Conservation (phyloP, 2,329 filamentous ascomycete genomes). For the Clonostachys rhizophaga region DNA sequence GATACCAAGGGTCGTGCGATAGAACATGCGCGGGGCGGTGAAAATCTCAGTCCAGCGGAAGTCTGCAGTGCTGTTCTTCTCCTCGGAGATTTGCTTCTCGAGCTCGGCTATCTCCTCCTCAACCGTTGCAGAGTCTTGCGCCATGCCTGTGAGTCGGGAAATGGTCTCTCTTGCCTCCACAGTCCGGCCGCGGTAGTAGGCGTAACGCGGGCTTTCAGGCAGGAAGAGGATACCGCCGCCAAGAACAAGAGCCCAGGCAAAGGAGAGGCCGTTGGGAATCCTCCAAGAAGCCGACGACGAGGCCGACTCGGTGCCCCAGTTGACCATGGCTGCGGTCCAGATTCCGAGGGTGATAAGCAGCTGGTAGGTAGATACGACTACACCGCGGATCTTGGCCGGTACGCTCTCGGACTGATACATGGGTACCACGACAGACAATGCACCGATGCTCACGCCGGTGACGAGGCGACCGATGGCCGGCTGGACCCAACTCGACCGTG, state of each 20-base stretch:
- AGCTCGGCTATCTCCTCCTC: conserved; percentile 47
- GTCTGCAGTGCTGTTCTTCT: conserved; percentile 36
- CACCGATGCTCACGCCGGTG: conserved; percentile 63
- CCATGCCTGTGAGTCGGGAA: conserved; percentile 36
- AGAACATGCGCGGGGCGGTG: conserved; percentile 61
- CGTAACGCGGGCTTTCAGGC: conserved; percentile 35
- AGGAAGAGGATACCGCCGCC: conserved; percentile 44
- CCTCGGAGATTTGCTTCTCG: conserved; percentile 41
- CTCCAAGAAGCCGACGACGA: conserved; percentile 51
- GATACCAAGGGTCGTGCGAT: conserved; percentile 59
- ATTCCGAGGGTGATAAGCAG: conserved; percentile 68
- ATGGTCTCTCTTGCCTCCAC: conserved; percentile 33
- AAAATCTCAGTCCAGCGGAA: conserved; percentile 57
- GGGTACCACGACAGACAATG: conserved; percentile 58
- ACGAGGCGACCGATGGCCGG: conserved; percentile 60
- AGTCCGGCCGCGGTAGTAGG: conserved; percentile 25
- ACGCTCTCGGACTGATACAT: conserved; percentile 68
- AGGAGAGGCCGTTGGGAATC: conserved; percentile 53
- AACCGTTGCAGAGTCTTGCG: conserved; percentile 30
- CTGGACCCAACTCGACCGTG: conserved; percentile 53
- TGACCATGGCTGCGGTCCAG: conserved; percentile 51
- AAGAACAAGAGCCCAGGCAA: conserved; percentile 49
- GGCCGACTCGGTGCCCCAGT: conserved; percentile 52
- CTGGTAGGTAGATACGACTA: conserved; percentile 62
- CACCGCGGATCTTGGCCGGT: conserved; percentile 59